Base-by-base conservation (phyloP, 1,139 yeast genomes). In the Saccharomycopsis hybrid region DNA sequence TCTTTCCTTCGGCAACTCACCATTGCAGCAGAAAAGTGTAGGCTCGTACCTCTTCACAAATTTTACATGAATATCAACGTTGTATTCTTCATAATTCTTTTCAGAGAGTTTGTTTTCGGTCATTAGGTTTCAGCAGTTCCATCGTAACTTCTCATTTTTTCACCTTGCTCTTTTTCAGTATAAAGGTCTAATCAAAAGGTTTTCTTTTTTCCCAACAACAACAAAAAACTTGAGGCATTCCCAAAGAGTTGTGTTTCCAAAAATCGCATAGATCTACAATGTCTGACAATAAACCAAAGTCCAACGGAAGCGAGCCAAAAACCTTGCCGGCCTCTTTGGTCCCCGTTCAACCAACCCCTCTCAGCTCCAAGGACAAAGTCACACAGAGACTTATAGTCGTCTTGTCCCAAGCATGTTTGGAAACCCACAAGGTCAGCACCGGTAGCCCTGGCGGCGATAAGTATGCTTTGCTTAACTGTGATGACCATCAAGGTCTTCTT, bases 401-500 rank as follows among this genome's bases (percentile, higher is more conserved):
- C 28, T 76, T 92, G 51, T 83, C 96, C 5, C 95, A 89, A 64
- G 98, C 98, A 31, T 90, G 97, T 61, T 73, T 92, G 53, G 98
- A 92, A 65, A 90, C 97, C 11, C 95, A 90, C 65, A 90, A 88
- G 66, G 80, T 90, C 66, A 79, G 81, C 53, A 73, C 85, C 2
- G 78, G 80, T 25, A 81, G 87, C 8, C 77, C 85, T 30, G 89
- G 90, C 48, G 96, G 95, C 49, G 97, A 90, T 65, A 86, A 92
- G 65, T 92, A 85, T 63, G 97, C 95, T 0, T 71, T 92, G 56
- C 74, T 92, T 60, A 92, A 92, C 71, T 92, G 98, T 73, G 98
- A 92, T 67, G 98, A 92, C 66, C 98, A 92, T 66, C 98, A 92
- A 70, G 97, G 97, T 13, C 74, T 92, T 52, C 73, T 92, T 60